phyloP scores from a whole-genome alignment of 2,329 filamentous ascomycete genomes.

The Lecanicillium sp. region DNA sequence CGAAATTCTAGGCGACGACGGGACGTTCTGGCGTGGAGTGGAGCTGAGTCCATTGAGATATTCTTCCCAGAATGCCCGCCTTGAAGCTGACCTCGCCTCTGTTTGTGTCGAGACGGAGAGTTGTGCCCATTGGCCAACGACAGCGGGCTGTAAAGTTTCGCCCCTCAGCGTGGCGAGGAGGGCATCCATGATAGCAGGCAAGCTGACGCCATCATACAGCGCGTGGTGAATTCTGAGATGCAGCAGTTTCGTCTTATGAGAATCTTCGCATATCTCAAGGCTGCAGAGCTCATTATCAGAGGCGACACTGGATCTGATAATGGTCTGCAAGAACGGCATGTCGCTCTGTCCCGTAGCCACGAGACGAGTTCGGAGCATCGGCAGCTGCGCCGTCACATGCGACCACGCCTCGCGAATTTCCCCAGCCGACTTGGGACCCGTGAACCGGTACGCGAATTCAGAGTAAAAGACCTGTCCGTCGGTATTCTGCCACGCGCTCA shows the following conservation, averaged over 20 bases:
- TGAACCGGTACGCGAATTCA: constrained; percentile 57
- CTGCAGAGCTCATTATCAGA: neutral
- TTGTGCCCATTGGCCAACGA: constrained; percentile 28
- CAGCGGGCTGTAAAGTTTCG: neutral
- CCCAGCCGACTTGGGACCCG: constrained; percentile 29
- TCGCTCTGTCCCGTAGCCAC: constrained; percentile 40
- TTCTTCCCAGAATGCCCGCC: constrained; percentile 34
- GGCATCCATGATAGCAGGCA: constrained; percentile 54
- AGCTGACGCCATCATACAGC: constrained; percentile 79
- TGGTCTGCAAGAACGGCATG: constrained; percentile 57
- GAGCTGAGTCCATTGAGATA: constrained; percentile 28
- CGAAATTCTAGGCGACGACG: constrained; percentile 27
- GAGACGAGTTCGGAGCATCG: constrained; percentile 66
- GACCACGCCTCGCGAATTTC: constrained; percentile 56
- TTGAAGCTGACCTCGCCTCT: neutral
- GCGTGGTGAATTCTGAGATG: constrained; percentile 72
- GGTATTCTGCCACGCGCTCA: constrained; percentile 68
- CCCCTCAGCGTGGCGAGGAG: constrained; percentile 23
- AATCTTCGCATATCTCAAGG: constrained; percentile 18
- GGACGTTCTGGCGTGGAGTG: constrained; percentile 18
- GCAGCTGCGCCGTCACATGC: constrained; percentile 44
- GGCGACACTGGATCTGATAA: constrained; percentile 32
- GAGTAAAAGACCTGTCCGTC: constrained; percentile 65
- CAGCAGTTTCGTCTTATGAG: constrained; percentile 25
- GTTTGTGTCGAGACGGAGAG: constrained; percentile 28